Base-by-base conservation (phyloP, 768 basidiomycete species). In the Mycena venus region DNA sequence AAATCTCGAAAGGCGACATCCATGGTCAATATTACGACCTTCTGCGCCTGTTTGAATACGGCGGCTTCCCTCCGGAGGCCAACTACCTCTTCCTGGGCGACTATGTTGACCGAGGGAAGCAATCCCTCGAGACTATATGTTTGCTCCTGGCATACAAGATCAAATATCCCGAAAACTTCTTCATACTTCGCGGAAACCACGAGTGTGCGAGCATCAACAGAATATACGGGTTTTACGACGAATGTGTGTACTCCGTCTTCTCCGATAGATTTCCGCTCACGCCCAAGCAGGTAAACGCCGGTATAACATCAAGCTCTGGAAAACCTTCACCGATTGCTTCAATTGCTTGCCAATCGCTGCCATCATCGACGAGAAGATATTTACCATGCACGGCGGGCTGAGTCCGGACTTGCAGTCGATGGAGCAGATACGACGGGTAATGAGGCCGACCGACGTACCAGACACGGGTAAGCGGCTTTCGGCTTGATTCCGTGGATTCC, bases 91-190 rank as follows among this genome's bases (percentile, higher is more conserved):
- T 99, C 91, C 92, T 99, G 63, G 98, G 98, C 76, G 98, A 99
- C 86, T 99, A 99, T 82, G 98, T 99, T 80, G 98, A 99, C 87
- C 94, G 98, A 84, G 98, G 98, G 80, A 99, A 99, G 85, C 98
- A 99, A 85, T 96, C 95, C 58, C 90, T 99, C 79, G 98, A 99
- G 88, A 99, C 98, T 17, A 99, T 99, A 84, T 99, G 98, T 83
- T 92, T 99, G 51, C 90, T 99, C 72, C 92, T 99, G 78, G 97
- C 98, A 58, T 99, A 99, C 95, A 99, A 99, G 92, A 98, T 98
- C 91, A 99, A 99, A 90, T 99, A 99, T 89, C 98, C 98, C 64
- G 98, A 99, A 92, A 99, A 99, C 89, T 99, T 99, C 88, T 99
- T 99, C 89, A 97, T 99, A 84, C 91, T 99, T 75, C 90, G 98